Percentiles rank a stretch among this genome's conserved stretches.
phyloP scores from a whole-genome alignment of 208 protist species.

The Wallacemonas sp. region DNA sequence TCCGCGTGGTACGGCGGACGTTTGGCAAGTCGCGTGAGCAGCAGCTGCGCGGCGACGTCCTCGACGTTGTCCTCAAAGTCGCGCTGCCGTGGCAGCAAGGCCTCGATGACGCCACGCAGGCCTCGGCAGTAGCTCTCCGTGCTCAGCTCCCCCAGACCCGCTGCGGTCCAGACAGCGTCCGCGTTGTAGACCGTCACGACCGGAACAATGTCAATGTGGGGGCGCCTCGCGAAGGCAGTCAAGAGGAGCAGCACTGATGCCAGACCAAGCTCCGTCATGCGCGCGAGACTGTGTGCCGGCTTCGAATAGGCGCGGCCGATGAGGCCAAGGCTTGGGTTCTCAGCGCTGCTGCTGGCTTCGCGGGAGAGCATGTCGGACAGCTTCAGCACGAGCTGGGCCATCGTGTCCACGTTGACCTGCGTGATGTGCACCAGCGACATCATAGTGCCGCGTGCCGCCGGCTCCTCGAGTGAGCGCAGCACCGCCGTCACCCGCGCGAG shows the following conservation, averaged over 20 bases:
- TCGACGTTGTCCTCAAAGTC: conserved; percentile 55
- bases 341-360: background rate
- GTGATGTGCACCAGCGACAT: conserved; percentile 27
- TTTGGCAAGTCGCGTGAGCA: conserved; percentile 42
- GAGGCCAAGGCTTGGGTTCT: conserved; percentile 21
- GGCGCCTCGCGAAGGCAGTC: conserved; percentile 27
- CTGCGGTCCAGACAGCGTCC: conserved; percentile 44
- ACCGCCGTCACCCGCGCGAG: conserved; percentile 30
- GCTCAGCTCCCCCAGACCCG: conserved; percentile 38
- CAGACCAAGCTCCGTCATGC: conserved; percentile 30
- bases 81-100: conserved; percentile 36
- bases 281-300: conserved; percentile 39
- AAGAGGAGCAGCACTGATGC: conserved; percentile 35
- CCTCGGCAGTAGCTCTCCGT: conserved; percentile 55
- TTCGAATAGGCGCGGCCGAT: conserved; percentile 21
- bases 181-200: conserved; percentile 55
- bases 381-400: conserved; percentile 35
- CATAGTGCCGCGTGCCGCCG: conserved; percentile 29
- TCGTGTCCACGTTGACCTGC: conserved; percentile 50
- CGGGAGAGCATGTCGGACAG: conserved; percentile 20
- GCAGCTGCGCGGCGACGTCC: conserved; percentile 33
- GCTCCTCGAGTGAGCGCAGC: conserved; percentile 44
- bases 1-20: conserved; percentile 56
- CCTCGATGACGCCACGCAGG: conserved; percentile 33
- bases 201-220: conserved; percentile 37